These are phyloP conservation scores for Petunia hybrid DNA, from an alignment of 305 asterid species.

Conservation along the genomic window DNA sequence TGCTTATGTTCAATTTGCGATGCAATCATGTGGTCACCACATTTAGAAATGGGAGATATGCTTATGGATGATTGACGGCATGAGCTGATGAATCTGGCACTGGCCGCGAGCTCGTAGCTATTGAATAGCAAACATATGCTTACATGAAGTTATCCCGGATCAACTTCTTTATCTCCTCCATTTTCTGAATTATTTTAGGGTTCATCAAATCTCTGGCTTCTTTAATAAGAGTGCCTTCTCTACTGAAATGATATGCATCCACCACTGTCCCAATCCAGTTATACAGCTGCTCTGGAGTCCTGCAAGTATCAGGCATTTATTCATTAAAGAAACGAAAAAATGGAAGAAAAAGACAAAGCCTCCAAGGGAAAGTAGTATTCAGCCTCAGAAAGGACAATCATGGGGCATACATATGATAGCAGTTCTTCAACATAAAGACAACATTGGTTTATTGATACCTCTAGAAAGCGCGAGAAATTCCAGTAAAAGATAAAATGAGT, in stretches of 20 bases:
- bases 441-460: constrained; percentile 1
- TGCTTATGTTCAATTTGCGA: not conserved
- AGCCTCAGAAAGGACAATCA: not conserved
- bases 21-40: not conserved
- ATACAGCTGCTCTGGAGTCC: constrained; percentile 84
- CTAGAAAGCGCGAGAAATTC: not conserved
- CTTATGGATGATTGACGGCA: not conserved
- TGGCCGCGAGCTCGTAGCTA: not conserved
- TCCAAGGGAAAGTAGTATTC: not conserved
- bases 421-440: not conserved
- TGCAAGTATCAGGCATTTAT: constrained; percentile 38
- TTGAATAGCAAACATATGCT: constrained; percentile 26
- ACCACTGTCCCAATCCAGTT: constrained; percentile 67
- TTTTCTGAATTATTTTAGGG: constrained; percentile 68
- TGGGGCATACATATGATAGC: not conserved
- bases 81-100: not conserved
- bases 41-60: constrained; percentile 13
- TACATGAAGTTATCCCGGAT: constrained; percentile 87
- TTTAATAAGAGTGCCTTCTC: constrained; percentile 77
- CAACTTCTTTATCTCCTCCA: constrained; percentile 69
- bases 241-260: constrained; percentile 81
- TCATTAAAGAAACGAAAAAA: not conserved
- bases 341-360: not conserved
- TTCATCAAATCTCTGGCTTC: constrained; percentile 92
- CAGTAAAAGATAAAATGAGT: not conserved